These are phyloP conservation scores for Zalerion maritima DNA, from an alignment of 495 filamentous ascomycete species.

Conservation along the genomic window DNA sequence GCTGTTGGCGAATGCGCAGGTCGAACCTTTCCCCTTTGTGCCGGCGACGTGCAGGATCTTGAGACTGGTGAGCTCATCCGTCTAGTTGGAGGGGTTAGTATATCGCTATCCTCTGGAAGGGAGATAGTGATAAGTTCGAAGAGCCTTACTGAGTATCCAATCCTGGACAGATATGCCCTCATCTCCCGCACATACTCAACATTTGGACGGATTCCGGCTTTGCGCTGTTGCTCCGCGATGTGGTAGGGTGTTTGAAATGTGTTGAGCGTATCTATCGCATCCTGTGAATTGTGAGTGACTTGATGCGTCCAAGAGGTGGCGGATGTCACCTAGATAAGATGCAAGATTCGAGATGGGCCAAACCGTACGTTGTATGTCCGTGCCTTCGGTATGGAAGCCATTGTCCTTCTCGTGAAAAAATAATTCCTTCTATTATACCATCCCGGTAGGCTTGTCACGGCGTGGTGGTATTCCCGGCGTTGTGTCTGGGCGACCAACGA, in stretches of 20 bases:
- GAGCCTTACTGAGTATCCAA: conserved; percentile 60
- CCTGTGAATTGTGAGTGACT: conserved; percentile 25
- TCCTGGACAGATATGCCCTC: conserved; percentile 55
- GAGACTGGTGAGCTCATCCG: conserved; percentile 59
- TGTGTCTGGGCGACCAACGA: too few relatives aligned
- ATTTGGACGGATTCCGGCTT: conserved; percentile 53
- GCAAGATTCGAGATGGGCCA: too few relatives aligned
- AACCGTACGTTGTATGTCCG: too few relatives aligned
- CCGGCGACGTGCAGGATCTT: conserved; percentile 77
- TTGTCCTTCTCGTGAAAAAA: too few relatives aligned
- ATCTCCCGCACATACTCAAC: conserved; percentile 58
- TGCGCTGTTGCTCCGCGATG: conserved; percentile 57
- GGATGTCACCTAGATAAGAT: too few relatives aligned
- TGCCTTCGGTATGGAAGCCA: too few relatives aligned
- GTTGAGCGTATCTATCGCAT: conserved; percentile 78
- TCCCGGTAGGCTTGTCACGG: too few relatives aligned
- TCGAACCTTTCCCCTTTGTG: conserved; percentile 86
- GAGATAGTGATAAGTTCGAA: conserved; percentile 9
- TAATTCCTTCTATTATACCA: too few relatives aligned
- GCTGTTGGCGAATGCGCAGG: conserved; percentile 51
- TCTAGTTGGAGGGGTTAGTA: conserved; percentile 23
- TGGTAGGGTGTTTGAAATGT: conserved; percentile 76
- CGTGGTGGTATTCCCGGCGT: too few relatives aligned
- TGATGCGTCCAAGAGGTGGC: too few relatives aligned
- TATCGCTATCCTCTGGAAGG: conserved; percentile 1